Percentiles rank a stretch among this genome's conserved stretches.
Evolutionary conservation across 768 basidiomycete genomes (phyloP).

Genomic region (Kondoa malvinella): DNA sequence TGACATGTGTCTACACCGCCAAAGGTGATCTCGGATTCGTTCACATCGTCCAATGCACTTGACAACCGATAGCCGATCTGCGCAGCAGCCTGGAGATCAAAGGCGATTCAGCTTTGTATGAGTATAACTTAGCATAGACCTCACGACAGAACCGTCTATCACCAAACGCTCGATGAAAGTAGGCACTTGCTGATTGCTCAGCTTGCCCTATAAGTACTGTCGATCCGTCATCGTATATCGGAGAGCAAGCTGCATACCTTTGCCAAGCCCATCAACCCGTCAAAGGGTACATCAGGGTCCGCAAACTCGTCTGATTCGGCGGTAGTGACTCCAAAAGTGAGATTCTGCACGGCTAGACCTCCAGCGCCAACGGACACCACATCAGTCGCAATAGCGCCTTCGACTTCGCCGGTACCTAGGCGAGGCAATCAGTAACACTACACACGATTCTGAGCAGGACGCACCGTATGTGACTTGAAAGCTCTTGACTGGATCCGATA

Average conservation of each 20-base stretch:
- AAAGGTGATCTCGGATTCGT: constrained; percentile 58
- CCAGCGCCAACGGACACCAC: constrained; percentile 43
- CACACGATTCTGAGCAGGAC: constrained; percentile 17
- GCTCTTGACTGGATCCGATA: constrained; percentile 32
- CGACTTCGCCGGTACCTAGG: constrained; percentile 42
- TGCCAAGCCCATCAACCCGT: constrained; percentile 55
- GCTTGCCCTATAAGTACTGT: constrained; percentile 21
- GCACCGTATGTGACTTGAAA: constrained; percentile 53
- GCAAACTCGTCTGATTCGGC: constrained; percentile 26
- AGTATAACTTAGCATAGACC: background rate
- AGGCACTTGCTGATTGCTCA: constrained; percentile 47
- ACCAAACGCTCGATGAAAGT: constrained; percentile 62
- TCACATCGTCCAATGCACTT: constrained; percentile 49
- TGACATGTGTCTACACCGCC: constrained; percentile 46
- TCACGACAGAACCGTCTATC: constrained; percentile 39
- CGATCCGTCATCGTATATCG: background rate
- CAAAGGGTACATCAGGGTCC: constrained; percentile 34
- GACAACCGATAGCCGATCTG: constrained; percentile 68
- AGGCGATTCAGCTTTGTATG: background rate
- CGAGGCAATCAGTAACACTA: background rate
- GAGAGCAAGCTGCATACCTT: constrained; percentile 36
- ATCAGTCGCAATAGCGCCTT: constrained; percentile 49
- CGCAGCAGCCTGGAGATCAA: constrained; percentile 32
- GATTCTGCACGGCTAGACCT: constrained; percentile 40
- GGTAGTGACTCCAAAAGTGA: constrained; percentile 43